Base-by-base conservation (phyloP, 2,329 filamentous ascomycete species). In the Piedraia hortae region DNA sequence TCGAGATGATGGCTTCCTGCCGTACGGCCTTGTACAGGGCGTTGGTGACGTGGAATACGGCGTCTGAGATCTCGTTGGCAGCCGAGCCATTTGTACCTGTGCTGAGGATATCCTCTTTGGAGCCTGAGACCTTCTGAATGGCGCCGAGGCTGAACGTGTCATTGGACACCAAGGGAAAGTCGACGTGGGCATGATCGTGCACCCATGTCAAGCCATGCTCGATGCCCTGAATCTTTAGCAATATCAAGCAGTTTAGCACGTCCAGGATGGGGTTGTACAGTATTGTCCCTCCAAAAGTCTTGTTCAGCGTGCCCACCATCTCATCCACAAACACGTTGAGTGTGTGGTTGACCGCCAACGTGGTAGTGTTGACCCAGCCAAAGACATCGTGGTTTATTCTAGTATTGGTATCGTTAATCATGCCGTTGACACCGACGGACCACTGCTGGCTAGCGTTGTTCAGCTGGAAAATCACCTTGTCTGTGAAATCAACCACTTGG, bases 131-230 rank as follows among this genome's bases (percentile, higher is more conserved):
- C 34, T 55, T 54, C 12, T 50, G 54, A 14, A 62, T 51, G 25
- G 80, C 73, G 18, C 80, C 78, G 23, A 68, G 50, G 26, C 74
- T 82, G 48, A 93, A 89, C 1, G 72, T 73, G 41, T 90, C 59
- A 35, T 74, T 69, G 12, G 62, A 54, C 28, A 93, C 65, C 23
- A 61, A 47, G 0, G 85, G 85, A 34, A 97, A 70, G 27, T 62
- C 53, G 34, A 97, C 59, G 29, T 85, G 62, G 3, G 85, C 77
- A 41, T 93, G 53, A 33, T 93, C 69, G 36, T 73, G 62, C 6
- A 90, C 72, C 82, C 82, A 97, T 1, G 74, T 89, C n/a, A 93
- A 56, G 7, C 72, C 85, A 38, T 72, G 69, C 43, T 93, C 64
- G 31, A 97, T 63, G 11, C 66, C 61, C 32, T 73, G 64, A 30